A percentile compares a stretch with the other conserved stretches of the same genome.
Conservation (phyloP, 2,329 filamentous ascomycete species). For the Penicillium sp. region DNA sequence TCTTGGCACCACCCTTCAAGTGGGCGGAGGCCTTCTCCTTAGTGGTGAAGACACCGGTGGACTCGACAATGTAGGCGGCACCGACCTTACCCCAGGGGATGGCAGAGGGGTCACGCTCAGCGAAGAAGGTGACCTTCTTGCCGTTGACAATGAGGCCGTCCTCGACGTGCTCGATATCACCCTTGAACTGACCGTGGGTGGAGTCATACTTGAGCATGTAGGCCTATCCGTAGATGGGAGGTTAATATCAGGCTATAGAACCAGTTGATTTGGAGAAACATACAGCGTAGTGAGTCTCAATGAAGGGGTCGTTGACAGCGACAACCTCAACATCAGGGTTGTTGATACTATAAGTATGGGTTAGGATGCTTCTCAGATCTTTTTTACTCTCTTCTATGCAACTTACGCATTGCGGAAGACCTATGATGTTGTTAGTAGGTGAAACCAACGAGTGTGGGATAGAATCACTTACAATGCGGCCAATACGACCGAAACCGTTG, state of each 20-base stretch:
- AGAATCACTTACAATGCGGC: constrained; percentile 67
- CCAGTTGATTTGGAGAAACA: constrained; percentile 45
- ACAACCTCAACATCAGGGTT: constrained; percentile 86
- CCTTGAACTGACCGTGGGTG: constrained; percentile 96
- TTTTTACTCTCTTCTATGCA: not conserved
- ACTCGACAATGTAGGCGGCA: constrained; percentile 94
- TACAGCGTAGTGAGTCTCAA: constrained; percentile 96
- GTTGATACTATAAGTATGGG: constrained; percentile 60
- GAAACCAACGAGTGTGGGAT: not conserved
- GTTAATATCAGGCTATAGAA: not conserved
- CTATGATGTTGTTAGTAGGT: constrained; percentile 33
- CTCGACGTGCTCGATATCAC: constrained; percentile 67
- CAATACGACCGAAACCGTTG: constrained; percentile 99
- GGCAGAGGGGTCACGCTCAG: constrained; percentile 79
- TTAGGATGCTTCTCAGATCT: constrained; percentile 10
- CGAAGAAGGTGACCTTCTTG: constrained; percentile 94
- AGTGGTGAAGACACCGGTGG: constrained; percentile 98
- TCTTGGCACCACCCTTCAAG: constrained; percentile 96
- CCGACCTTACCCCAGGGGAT: constrained; percentile 89
- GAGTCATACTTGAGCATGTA: constrained; percentile 99
- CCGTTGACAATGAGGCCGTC: constrained; percentile 82
- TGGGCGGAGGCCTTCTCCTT: constrained; percentile 91
- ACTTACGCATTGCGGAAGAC: constrained; percentile 95
- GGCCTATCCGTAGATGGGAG: constrained; percentile 55
- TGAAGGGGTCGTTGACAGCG: constrained; percentile 99